Base-by-base conservation (phyloP, 2,329 filamentous ascomycete species). In the Scolecobasidium constrictum region DNA sequence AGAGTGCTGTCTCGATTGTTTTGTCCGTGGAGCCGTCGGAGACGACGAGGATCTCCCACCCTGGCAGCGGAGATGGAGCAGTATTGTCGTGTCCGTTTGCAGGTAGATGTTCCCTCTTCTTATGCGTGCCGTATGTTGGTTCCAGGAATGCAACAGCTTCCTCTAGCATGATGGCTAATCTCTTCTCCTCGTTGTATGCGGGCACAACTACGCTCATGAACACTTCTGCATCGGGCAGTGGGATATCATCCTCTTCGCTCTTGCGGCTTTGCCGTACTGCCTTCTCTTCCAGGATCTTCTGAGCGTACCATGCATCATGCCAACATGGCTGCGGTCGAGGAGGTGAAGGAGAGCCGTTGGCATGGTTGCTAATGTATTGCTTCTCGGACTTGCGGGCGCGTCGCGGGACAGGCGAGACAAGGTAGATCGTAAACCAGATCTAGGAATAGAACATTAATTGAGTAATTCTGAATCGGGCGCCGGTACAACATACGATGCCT, bases 21-120 rank as follows among this genome's bases (percentile, higher is more conserved):
- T 66, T 69, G 64, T 98, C 92, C 18, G 68, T 79, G 51, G 84
- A 93, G 11, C 90, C 92, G 59, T 98, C 92, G 54, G 92, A 85
- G 44, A 98, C 78, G 39, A 98, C 68, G 33, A 98, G 60, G 49
- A 98, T 94, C 65, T 98, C 92, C 76, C 94, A 98, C 11, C 88
- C 87, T 20, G 26, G 33, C 19, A 42, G 28, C 26, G 45, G 40
- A 17, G 37, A 41, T 17, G 23, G n/a, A 17, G 35, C 42, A 16
- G 41, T 35, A 21, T 16, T 22, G 20, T 15, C 15, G 35, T 26
- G 17, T 26, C 9, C 9, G 16, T 26, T 12, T n/a, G 13, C 4
- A 15, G 15, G 20, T 4, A 16, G 19, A n/a, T 23, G 20, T 39
- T 51, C 53, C 38, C 53, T 56, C 22, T 47, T 49, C 22, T 53